Evolutionary conservation across 768 basidiomycete genomes (phyloP).

Genomic region (Tephrocybe sp.): DNA sequence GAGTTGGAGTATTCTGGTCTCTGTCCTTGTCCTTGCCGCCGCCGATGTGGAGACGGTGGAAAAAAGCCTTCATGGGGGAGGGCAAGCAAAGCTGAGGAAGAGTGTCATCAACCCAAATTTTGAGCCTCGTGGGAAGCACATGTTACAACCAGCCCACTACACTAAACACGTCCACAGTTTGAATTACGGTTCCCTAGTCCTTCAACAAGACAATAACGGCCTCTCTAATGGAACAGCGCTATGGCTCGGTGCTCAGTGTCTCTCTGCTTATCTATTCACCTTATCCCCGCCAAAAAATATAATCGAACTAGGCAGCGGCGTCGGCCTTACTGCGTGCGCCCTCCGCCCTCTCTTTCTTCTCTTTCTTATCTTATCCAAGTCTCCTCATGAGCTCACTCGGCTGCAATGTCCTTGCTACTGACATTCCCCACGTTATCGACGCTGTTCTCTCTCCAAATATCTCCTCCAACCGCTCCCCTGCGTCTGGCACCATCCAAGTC

Average conservation of each 20-base stretch:
- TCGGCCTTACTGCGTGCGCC: constrained; percentile 75
- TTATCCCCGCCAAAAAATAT: constrained; percentile 37
- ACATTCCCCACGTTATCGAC: constrained; percentile 61
- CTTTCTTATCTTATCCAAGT: constrained; percentile 28
- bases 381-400: constrained; percentile 68
- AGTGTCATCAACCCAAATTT: constrained; percentile 26
- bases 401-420: constrained; percentile 78
- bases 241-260: constrained; percentile 82
- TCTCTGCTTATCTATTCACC: constrained; percentile 58
- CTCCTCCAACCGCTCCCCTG: constrained; percentile 41
- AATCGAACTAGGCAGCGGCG: constrained; percentile 82
- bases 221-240: constrained; percentile 77
- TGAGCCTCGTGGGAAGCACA: constrained; percentile 26
- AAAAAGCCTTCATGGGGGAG: constrained; percentile 76
- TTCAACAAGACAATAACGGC: constrained; percentile 61
- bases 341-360: constrained; percentile 2
- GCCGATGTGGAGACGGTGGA: constrained; percentile 72
- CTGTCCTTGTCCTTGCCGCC: constrained; percentile 69
- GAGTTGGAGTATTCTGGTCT: constrained; percentile 18
- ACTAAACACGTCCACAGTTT: constrained; percentile 62
- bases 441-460: constrained; percentile 68
- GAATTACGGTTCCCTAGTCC: constrained; percentile 37
- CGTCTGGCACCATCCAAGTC: constrained; percentile 52
- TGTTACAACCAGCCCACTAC: constrained; percentile 50
- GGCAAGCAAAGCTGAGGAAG: no score